phyloP scores from a whole-genome alignment of 495 filamentous ascomycete genomes.

The Immersiella caudata region DNA sequence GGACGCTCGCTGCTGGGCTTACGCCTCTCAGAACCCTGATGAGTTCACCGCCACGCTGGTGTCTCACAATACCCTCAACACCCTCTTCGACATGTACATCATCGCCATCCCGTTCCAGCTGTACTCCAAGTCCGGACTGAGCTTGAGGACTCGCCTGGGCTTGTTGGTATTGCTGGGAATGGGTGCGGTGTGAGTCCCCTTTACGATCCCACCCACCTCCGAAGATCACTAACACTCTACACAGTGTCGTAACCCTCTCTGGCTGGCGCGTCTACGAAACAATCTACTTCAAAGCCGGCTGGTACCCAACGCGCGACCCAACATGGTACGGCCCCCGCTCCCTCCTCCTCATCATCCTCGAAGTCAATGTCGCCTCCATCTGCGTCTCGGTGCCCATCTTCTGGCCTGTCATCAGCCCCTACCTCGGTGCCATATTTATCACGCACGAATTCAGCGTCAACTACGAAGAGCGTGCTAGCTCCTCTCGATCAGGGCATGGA shows the following conservation, averaged over 20 bases:
- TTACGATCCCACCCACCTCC: neutral
- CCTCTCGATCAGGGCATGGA: slow-evolving; percentile 26
- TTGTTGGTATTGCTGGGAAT: slow-evolving; percentile 31
- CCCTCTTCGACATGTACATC: slow-evolving; percentile 34
- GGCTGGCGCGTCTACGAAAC: slow-evolving; percentile 37
- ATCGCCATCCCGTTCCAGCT: slow-evolving; percentile 34
- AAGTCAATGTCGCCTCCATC: slow-evolving; percentile 38
- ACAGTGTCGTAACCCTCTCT: slow-evolving; percentile 36
- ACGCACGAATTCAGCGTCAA: slow-evolving; percentile 39
- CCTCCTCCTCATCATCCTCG: slow-evolving; percentile 36
- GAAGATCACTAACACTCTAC: slow-evolving; percentile 17
- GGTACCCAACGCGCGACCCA: slow-evolving; percentile 38
- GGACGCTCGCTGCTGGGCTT: slow-evolving; percentile 33
- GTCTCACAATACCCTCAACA: slow-evolving; percentile 32
- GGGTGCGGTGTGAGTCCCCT: slow-evolving; percentile 27
- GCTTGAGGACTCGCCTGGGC: slow-evolving; percentile 28
- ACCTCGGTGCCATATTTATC: slow-evolving; percentile 37
- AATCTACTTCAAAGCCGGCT: slow-evolving; percentile 35
- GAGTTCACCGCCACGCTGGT: slow-evolving; percentile 31
- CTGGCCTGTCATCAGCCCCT: slow-evolving; percentile 36
- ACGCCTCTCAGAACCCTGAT: slow-evolving; percentile 31
- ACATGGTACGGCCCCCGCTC: slow-evolving; percentile 39
- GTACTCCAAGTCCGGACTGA: slow-evolving; percentile 21
- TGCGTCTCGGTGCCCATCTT: slow-evolving; percentile 42
- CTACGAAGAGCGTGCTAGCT: slow-evolving; percentile 30